These are phyloP conservation scores for Dendrocalamus latiflorus DNA, from an alignment of 202 grass and related monocot species.

Conservation along the genomic window DNA sequence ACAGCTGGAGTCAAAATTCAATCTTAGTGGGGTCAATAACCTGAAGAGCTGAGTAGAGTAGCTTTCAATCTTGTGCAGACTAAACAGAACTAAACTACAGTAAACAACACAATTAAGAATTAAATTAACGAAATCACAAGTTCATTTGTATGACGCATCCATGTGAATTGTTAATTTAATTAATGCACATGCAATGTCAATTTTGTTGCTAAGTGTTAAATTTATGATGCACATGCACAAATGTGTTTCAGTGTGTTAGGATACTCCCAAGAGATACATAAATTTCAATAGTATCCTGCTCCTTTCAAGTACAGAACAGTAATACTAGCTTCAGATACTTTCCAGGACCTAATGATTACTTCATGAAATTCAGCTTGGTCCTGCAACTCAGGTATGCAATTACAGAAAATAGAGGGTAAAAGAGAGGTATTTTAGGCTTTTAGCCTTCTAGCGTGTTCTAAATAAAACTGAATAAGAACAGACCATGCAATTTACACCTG, in stretches of 20 bases:
- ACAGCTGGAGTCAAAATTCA: slow-evolving; percentile 3
- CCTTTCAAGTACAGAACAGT: background rate
- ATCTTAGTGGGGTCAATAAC: background rate
- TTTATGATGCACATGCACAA: background rate
- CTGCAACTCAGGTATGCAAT: background rate
- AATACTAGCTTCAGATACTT: background rate
- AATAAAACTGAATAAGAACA: background rate
- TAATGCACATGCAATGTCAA: background rate
- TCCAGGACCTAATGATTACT: background rate
- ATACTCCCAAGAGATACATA: background rate
- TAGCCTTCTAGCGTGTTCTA: background rate
- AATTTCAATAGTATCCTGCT: background rate
- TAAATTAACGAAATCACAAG: background rate
- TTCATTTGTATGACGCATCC: background rate
- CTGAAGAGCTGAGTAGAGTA: slow-evolving; percentile 1
- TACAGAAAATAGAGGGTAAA: background rate
- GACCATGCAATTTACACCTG: background rate
- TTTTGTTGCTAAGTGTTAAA: background rate
- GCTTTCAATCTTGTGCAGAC: background rate
- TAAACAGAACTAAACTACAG: background rate
- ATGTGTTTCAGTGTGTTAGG: background rate
- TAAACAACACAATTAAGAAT: background rate
- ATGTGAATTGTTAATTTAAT: background rate
- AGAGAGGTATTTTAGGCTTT: slow-evolving; percentile 6
- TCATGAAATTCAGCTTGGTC: background rate